Base-by-base conservation (phyloP, 1,139 yeast genomes). In the Saccharomyces hybrid region DNA sequence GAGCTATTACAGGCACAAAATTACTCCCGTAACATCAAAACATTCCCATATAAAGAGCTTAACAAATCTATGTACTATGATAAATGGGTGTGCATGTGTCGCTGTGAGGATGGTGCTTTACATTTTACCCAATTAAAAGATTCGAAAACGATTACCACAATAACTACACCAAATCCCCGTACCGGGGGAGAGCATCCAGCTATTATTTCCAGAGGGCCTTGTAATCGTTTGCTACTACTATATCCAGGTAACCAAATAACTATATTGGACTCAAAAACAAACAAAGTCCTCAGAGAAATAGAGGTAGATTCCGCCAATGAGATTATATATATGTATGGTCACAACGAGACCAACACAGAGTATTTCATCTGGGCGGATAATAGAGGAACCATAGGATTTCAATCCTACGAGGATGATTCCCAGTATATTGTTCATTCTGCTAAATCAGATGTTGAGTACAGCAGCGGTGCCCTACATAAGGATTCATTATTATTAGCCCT, bases 401-500 rank as follows among this genome's bases (percentile, higher is more conserved):
- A 38, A 5, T 49, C 53, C 6, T 28, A 44, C 28, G 32, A 34
- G 20, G 6, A 26, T 30, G 46, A 52, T 32, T 14, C 42, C 5
- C 42, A 34, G 16, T 34, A 34, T 8, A 34, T 14, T 8, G 20
- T 34, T 16, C 16, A 34, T 16, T 14, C 42, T 14, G 42, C 20
- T 8, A 7, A 5, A 13, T 34, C 11, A 11, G 11, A 34, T 14
- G 38, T 28, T 11, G n/a, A 30, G 6, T 52, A 55, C 28, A 25
- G 34, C 52, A 26, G 52, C 26, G 54, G 61, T 20, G 54, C 55
- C 2, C 48, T 63, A 11, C 71, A 67, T 54, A 67, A 65, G 51
- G 71, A 67, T 56, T 70, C 70, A 8, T 50, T 62, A 14, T 44
- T 67, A 9, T 27, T 66, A 5, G 66, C 66, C 2, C 51, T 66